Conservation (phyloP, 1,284 basidiomycete species). For the Malassezia equina region DNA sequence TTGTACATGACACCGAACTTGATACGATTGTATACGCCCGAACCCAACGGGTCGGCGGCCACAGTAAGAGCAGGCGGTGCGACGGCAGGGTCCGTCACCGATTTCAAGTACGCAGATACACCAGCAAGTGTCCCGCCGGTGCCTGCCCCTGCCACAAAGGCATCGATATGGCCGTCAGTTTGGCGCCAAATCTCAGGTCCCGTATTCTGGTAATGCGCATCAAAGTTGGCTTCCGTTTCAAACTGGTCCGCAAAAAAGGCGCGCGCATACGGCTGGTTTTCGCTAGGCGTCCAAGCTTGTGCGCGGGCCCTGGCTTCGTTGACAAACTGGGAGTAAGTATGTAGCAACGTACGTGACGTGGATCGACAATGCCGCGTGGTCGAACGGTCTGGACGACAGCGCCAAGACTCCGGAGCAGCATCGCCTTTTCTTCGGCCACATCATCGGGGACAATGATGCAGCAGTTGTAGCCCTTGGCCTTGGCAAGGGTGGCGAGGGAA, state of each 20-base stretch:
- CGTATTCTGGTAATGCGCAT: conserved; percentile 78
- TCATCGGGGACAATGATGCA: conserved; percentile 50
- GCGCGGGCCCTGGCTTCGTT: conserved; percentile 40
- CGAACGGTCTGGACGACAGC: conserved; percentile 65
- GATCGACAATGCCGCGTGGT: conserved; percentile 44
- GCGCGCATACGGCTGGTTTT: conserved; percentile 23
- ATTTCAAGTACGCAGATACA: conserved; percentile 64
- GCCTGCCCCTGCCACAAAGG: conserved; percentile 90
- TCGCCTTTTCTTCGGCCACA: conserved; percentile 77
- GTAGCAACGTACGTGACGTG: conserved; percentile 23
- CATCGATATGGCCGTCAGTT: conserved; percentile 68
- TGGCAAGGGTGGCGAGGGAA: conserved; percentile 71
- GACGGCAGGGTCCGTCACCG: conserved; percentile 6
- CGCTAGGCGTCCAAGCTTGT: conserved; percentile 21
- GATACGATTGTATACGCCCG: conserved; percentile 81
- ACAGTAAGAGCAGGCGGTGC: conserved; percentile 47
- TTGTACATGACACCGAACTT: conserved; percentile 79
- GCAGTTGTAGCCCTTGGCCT: conserved; percentile 56
- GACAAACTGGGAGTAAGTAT: conserved; percentile 27
- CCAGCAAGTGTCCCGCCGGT: conserved; percentile 93
- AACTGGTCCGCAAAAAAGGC: conserved; percentile 69
- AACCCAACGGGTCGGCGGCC: conserved; percentile 84
- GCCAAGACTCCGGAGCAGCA: conserved; percentile 71
- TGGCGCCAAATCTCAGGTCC: conserved; percentile 94
- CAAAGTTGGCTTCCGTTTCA: conserved; percentile 76